A percentile compares a stretch with the other conserved stretches of the same genome.
These are phyloP conservation scores for Arabidopsis thaliana DNA, from an alignment of 345 rosid genomes.

Conservation along the genomic window TAIR10.1 NC_003076.8:8226001-8226500, in stretches of 20 bases:
- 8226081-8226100: no score
- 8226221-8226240: conserved; percentile 53
- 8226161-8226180: conserved; percentile 45
- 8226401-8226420: conserved; percentile 46
- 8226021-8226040: no score
- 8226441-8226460: conserved; percentile 36
- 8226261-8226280: conserved; percentile 45
- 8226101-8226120: no score
- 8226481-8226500: conserved; percentile 43
- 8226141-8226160: not conserved
- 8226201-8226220: conserved; percentile 62
- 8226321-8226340: conserved; percentile 53
- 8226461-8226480: conserved; percentile 45
- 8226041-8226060: no score
- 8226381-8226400: not conserved
- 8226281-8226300: conserved; percentile 72
- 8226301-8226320: conserved; percentile 46
- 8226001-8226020: no score
- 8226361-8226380: conserved; percentile 26
- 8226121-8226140: no score
- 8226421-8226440: conserved; percentile 74
- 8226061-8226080: not conserved
- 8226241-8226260: conserved; percentile 48
- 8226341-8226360: conserved; percentile 65
- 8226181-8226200: conserved; percentile 53